phyloP scores from a whole-genome alignment of 2,329 filamentous ascomycete genomes.

The Ilyonectria mors-panacis region DNA sequence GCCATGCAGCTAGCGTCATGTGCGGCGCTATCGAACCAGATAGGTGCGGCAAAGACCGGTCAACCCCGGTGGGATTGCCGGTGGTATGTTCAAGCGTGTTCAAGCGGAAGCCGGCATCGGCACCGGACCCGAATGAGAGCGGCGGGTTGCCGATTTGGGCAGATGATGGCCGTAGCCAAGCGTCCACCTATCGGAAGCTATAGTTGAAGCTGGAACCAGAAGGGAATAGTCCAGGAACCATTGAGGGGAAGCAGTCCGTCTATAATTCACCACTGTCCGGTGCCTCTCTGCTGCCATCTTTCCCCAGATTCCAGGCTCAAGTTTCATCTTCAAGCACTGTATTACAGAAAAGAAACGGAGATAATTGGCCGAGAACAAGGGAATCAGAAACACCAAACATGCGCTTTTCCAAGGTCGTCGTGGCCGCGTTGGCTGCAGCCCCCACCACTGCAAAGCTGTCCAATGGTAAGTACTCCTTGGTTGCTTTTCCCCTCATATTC shows the following conservation, averaged over 20 bases:
- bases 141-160: background rate
- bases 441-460: constrained; percentile 5
- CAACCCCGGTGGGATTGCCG: background rate
- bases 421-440: background rate
- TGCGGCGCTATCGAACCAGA: background rate
- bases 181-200: constrained; percentile 6
- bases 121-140: background rate
- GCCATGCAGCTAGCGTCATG: background rate
- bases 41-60: background rate
- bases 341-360: background rate
- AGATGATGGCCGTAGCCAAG: background rate
- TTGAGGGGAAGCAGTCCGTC: constrained; percentile 3
- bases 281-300: background rate
- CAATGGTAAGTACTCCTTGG: background rate
- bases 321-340: background rate
- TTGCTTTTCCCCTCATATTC: background rate
- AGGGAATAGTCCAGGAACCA: background rate
- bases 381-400: background rate
- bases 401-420: background rate
- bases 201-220: background rate
- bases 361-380: background rate
- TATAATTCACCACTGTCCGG: constrained; percentile 1
- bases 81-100: background rate
- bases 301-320: background rate
- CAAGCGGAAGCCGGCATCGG: background rate